These are phyloP conservation scores for Penicillium desertorum DNA, from an alignment of 495 filamentous ascomycete species.

Conservation along the genomic window DNA sequence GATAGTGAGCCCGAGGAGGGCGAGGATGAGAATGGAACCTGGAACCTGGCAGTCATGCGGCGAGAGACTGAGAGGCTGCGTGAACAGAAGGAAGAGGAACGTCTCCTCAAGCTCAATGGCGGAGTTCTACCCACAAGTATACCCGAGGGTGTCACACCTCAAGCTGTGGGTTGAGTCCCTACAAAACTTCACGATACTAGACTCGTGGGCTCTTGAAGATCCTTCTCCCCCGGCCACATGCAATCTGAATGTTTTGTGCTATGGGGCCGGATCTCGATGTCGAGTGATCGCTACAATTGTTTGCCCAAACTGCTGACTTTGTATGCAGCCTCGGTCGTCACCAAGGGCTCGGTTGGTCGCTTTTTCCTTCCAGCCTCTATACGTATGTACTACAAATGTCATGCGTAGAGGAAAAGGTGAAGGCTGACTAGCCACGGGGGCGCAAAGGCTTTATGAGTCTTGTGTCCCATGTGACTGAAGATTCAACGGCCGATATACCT, in stretches of 20 bases:
- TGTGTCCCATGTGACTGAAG: constrained; percentile 32
- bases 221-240: constrained; percentile 23
- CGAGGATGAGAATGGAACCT: constrained; percentile 57
- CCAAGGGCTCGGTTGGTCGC: constrained; percentile 15
- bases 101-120: constrained; percentile 39
- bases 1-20: constrained; percentile 62
- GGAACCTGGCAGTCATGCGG: constrained; percentile 76
- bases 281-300: constrained; percentile 28
- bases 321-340: constrained; percentile 21
- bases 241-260: constrained; percentile 23
- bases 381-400: constrained; percentile 11
- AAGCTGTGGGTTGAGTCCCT: constrained; percentile 35
- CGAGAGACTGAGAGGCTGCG: constrained; percentile 66
- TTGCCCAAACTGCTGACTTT: constrained; percentile 12
- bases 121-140: constrained; percentile 21
- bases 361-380: constrained; percentile 10
- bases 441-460: constrained; percentile 15
- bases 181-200: constrained; percentile 23
- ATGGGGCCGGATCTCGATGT: constrained; percentile 28
- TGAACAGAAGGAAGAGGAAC: constrained; percentile 46
- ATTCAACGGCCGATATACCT: constrained; percentile 34
- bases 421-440: constrained; percentile 20
- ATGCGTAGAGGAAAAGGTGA: constrained; percentile 11
- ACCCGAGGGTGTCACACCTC: constrained; percentile 20
- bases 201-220: constrained; percentile 36